phyloP scores from a whole-genome alignment of 1,284 basidiomycete genomes.

The Trichosporon sp. region DNA sequence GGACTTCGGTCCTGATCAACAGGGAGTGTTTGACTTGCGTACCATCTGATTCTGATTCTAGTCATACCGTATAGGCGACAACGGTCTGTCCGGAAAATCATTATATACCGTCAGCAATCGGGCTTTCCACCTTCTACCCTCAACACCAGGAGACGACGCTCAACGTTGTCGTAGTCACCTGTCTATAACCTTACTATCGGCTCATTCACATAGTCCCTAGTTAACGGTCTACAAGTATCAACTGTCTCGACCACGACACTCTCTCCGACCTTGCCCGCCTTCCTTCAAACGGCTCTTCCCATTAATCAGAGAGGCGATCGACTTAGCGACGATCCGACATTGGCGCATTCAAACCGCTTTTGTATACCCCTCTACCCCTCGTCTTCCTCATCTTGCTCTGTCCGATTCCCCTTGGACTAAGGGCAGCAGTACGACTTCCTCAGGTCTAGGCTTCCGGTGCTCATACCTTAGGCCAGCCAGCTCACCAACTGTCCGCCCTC shows the following conservation, averaged over 20 bases:
- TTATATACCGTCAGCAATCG: background rate
- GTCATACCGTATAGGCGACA: background rate
- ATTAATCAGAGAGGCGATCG: background rate
- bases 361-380: background rate
- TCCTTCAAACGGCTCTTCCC: background rate
- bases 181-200: background rate
- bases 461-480: background rate
- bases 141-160: background rate
- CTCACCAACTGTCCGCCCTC: background rate
- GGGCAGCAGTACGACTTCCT: background rate
- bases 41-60: background rate
- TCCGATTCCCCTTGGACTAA: background rate
- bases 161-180: background rate
- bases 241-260: background rate
- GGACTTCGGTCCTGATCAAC: conserved; percentile 1
- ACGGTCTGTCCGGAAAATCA: background rate
- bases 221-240: background rate
- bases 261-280: background rate
- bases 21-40: background rate
- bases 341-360: background rate
- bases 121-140: background rate
- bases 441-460: background rate
- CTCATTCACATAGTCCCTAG: background rate
- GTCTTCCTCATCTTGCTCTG: background rate
- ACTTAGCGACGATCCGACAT: background rate